These are phyloP conservation scores for Colletotrichum orbiculare DNA, from an alignment of 2,329 filamentous ascomycete species.

Conservation along the genomic window DNA sequence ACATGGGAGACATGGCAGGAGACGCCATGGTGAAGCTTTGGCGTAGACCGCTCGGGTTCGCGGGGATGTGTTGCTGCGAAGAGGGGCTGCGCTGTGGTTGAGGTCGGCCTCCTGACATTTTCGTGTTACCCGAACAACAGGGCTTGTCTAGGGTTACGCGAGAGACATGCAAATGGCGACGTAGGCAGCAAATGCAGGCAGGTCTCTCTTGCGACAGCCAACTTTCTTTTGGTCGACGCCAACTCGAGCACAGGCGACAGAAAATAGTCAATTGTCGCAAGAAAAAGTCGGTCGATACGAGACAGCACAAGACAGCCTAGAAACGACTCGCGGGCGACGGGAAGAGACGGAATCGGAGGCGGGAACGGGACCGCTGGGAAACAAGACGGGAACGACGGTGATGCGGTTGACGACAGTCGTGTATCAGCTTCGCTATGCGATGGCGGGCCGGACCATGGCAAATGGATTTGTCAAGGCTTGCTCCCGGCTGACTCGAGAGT, in stretches of 20 bases:
- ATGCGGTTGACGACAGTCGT: slow-evolving; percentile 16
- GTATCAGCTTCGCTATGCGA: slow-evolving; percentile 20
- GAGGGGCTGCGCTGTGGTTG: slow-evolving; percentile 32
- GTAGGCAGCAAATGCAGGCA: background rate
- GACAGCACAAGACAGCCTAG: no score
- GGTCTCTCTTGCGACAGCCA: background rate
- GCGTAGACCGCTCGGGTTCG: slow-evolving; percentile 58
- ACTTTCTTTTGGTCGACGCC: no score
- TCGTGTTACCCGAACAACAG: slow-evolving; percentile 12
- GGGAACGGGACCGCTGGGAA: background rate
- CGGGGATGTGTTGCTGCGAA: slow-evolving; percentile 51
- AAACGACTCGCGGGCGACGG: slow-evolving; percentile 17
- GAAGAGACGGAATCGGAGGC: slow-evolving; percentile 10
- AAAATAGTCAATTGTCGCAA: background rate
- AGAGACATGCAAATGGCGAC: slow-evolving; percentile 8
- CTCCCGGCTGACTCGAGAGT: slow-evolving; percentile 17
- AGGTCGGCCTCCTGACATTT: slow-evolving; percentile 34
- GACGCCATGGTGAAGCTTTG: slow-evolving; percentile 51
- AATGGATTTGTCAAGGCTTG: slow-evolving; percentile 25
- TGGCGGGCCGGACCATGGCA: slow-evolving; percentile 28
- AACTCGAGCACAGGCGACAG: no score
- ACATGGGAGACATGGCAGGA: slow-evolving; percentile 29
- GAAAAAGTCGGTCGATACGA: background rate
- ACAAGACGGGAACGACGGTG: slow-evolving; percentile 25
- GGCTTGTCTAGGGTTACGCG: no score